Evolutionary conservation across 441 rosid species (phyloP).

Genomic region (Jatropha multifida): DNA sequence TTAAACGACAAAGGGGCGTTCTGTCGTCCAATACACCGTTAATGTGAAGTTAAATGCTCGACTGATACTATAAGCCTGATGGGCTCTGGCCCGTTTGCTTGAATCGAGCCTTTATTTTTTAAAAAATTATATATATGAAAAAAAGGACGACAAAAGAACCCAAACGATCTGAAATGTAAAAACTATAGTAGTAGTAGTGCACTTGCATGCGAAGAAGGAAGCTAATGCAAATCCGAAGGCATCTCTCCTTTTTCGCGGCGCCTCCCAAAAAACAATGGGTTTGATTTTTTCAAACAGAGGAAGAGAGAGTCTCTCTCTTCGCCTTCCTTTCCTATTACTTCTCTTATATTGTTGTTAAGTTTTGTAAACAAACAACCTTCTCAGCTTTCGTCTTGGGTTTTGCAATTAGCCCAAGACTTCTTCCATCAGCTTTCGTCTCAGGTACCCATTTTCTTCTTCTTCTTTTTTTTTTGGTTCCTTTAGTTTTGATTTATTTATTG

Average conservation of each 20-base stretch:
- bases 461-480: no score
- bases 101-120: no score
- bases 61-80: no score
- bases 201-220: no score
- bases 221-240: not conserved
- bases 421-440: not conserved
- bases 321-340: not conserved
- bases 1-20: no score
- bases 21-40: no score
- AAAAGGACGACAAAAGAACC: not conserved
- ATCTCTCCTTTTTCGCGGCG: slow-evolving; percentile 27
- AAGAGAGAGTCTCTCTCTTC: slow-evolving; percentile 8
- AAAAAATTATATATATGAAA: no score
- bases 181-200: no score
- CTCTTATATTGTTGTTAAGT: not conserved
- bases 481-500: not conserved
- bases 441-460: slow-evolving; percentile 19
- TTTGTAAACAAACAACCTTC: not conserved
- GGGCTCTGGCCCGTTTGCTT: no score
- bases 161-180: slow-evolving; percentile 21
- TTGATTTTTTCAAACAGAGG: slow-evolving; percentile 12
- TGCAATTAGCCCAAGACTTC: slow-evolving; percentile 10
- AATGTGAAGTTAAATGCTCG: no score
- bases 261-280: slow-evolving; percentile 31
- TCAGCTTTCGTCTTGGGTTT: not conserved